Base-by-base conservation (phyloP, 1,284 basidiomycete species). In the Pyrrhoderma noxium region DNA sequence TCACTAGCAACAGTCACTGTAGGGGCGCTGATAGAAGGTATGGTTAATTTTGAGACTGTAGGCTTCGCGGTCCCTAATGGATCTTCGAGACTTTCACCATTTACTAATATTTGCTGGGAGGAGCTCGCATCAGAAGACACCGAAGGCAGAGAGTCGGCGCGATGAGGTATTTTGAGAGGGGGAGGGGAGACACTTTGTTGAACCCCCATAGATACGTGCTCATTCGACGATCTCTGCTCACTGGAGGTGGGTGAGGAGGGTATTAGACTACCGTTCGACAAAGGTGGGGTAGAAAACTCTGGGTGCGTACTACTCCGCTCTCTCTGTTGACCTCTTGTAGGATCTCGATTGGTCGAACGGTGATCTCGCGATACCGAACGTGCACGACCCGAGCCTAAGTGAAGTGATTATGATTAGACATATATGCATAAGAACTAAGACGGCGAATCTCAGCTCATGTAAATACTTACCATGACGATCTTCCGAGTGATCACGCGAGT, bases 401-500 rank as follows among this genome's bases (percentile, higher is more conserved):
- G 8, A 45, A 35, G 39, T 38, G 8, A 11, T 11, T 14, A 23
- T 14, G 11, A 48, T 18, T 11, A 48, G 35, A 13, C 19, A 38
- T 16, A 9, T 5, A 48, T 21, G n/a, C 36, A 52, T 35, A 40
- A n/a, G 14, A n/a, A 22, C 41, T 37, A 42, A 36, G 14, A 53
- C 42, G 35, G 4, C 27, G 45, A 53, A 11, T 31, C 11, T 31
- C 27, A 31, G 11, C 5, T 31, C 11, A 31, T 31, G 27, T 51
- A 23, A 49, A 36, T 51, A 44, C 53, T 49, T 52, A 85, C 84
- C 66, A 58, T 68, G 67, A 37, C 18, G 42, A n/a, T 81, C 74
- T 53, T 83, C 81, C 43, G 76, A 77, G 34, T 71, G 64, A 49
- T 74, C 70, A 53, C 73, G 68, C 25, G 60, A 53, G 53, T 54